Percentiles rank a stretch among this genome's conserved stretches.
phyloP scores from a whole-genome alignment of 768 basidiomycete species.

The Termitomyces sp. region DNA sequence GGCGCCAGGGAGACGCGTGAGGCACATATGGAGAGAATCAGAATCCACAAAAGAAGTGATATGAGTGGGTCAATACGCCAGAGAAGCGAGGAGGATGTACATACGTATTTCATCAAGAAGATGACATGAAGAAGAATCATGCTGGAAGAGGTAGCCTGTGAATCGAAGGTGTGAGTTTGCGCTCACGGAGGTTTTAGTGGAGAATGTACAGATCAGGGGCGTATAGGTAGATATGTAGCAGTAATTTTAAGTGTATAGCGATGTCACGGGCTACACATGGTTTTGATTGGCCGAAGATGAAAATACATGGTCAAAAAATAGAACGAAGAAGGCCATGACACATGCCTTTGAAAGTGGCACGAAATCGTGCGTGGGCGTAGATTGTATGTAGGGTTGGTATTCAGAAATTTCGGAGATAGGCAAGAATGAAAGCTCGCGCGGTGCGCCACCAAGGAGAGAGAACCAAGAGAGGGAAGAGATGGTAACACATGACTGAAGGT shows the following conservation, averaged over 20 bases:
- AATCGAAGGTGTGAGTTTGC: not conserved
- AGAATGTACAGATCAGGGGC: not conserved
- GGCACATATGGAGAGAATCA: not conserved
- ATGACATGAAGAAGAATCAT: not conserved
- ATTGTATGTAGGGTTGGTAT: not conserved
- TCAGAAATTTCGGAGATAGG: not conserved
- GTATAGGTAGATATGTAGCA: not conserved
- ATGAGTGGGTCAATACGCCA: not conserved
- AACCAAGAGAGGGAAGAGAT: not conserved
- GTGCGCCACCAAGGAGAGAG: not conserved
- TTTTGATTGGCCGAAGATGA: not conserved
- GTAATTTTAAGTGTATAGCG: not conserved
- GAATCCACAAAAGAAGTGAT: not conserved
- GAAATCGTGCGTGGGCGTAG: not conserved
- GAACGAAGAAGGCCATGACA: not conserved
- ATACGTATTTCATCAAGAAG: not conserved
- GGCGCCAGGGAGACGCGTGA: not conserved
- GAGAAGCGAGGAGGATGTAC: not conserved
- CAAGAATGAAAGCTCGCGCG: not conserved
- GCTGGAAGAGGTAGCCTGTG: too few species aligned
- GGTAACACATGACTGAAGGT: not conserved
- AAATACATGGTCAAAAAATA: not conserved
- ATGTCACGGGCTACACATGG: not conserved
- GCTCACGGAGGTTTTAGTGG: not conserved
- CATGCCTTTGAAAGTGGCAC: too few species aligned